Evolutionary conservation across 192 early-diverging fungal genomes (phyloP), one percentile per base, ranked within the genome.

Genomic region (Backusella tuberculispora): DNA sequence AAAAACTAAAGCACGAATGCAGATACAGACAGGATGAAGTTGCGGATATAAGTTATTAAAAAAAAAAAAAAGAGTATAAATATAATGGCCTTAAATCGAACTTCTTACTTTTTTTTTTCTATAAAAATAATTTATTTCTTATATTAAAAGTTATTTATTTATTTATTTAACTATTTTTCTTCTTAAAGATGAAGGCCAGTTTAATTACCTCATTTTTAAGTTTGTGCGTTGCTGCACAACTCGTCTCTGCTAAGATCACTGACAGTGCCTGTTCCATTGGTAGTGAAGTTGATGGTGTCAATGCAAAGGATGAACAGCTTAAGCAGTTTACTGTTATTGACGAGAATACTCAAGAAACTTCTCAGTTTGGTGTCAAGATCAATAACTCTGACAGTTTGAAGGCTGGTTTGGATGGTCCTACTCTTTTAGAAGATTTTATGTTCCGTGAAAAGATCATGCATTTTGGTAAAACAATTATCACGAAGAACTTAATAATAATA

Each of bases 341-440:
- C 19, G 26, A 34, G 26, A 71, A 71, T 14, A 68, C 66, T 1
- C 65, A 73, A 29, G 71, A 78, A 40, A 78, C 76, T 21, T 69
- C 76, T 41, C 65, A 69, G 14, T 72, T 73, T 60, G 77, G 77
- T 13, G 56, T 50, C 15, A 78, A 65, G 21, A 74, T 78, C 29
- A 73, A 78, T 40, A 73, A 78, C 48, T 70, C 72, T 3, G 67
- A 78, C 24, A 65, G 72, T 38, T 13, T 78, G 4, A 78, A 74
- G 38, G 78, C 78, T 56, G 78, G 74, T 26, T 43, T 71, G 19
- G 69, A 64, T 72, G 78, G 78, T n/a, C 74, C 78, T 29, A 75
- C 74, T 21, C 44, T 79, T n/a, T 45, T 79, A 53, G 69, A 79
- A 37, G 78, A 79, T 14, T 75, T 79, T 41, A 71, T 72, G 41